Evolutionary conservation across 2,329 filamentous ascomycete species (phyloP), one percentile per base, ranked within the genome.

Genomic region (Alternaria alternata): DNA sequence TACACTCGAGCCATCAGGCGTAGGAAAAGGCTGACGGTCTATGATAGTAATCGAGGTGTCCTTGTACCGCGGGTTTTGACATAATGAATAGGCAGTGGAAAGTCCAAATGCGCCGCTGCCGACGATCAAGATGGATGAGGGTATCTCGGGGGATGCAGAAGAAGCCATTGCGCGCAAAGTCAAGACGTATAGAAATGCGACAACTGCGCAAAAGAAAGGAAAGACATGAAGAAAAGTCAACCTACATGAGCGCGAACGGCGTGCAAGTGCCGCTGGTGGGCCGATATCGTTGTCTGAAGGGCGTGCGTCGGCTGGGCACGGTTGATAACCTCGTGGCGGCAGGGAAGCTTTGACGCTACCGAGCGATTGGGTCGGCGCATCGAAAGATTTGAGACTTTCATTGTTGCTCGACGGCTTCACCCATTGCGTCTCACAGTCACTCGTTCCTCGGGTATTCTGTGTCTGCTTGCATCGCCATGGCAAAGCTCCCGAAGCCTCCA

Each of bases 11-110:
- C 84, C 85, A 70, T 88, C 84, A 2, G 85, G 83, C 52, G 87
- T 84, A 22, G 87, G 87, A 57, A 88, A 87, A 3, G 83, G 77
- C 20, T 84, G 81, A 24, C 85, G 80, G 65, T 89, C 87, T 55
- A 89, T 75, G 34, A 89, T 75, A 7, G 85, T 88, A 62, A 89
- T 85, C 43, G 80, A 77, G 20, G 81, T 84, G 54, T 81, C 69
- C 36, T 81, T 81, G 81, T 79, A 85, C 5, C 73, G 70, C 38
- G 87, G 81, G 36, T 90, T 87, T 65, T 85, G 84, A 60, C 89
- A 82, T 47, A 97, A 85, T 14, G 91, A 85, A 65, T 89, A 87
- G 52, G 93, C 91, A 22, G 88, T 90, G 7, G 86, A 86, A 54
- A 91, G 80, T 30, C 85, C 85, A 62, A 87, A 87, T 44, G 85